A percentile compares a stretch with the other conserved stretches of the same genome.
phyloP scores from a whole-genome alignment of 129 eudicot genomes.

The Pseudognaphalium luteoalbum region DNA sequence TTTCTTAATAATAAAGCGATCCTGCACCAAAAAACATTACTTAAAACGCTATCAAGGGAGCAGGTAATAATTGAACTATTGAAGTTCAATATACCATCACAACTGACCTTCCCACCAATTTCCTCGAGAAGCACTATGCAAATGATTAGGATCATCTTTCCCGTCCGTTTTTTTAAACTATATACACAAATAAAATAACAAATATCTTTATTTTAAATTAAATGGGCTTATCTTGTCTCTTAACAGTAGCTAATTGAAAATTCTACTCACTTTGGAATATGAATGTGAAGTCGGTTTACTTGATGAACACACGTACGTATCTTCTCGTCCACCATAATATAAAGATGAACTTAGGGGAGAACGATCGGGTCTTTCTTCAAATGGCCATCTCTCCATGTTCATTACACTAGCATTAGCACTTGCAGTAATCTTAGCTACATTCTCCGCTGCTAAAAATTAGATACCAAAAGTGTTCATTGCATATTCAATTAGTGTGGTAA shows the following conservation, averaged over 20 bases:
- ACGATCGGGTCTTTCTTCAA: constrained; percentile 48
- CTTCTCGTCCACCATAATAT: constrained; percentile 69
- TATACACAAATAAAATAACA: constrained; percentile 4
- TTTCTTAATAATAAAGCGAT: constrained; percentile 58
- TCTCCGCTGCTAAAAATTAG: constrained; percentile 33
- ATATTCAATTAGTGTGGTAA: constrained; percentile 3
- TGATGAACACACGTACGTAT: constrained; percentile 59
- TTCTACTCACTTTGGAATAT: constrained; percentile 35
- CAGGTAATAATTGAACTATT: not conserved
- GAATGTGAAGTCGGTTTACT: constrained; percentile 35
- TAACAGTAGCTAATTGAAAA: not conserved
- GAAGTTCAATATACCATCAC: not conserved
- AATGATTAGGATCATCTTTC: constrained; percentile 44
- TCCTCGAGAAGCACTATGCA: constrained; percentile 53
- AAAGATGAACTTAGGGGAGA: constrained; percentile 63
- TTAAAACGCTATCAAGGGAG: not conserved
- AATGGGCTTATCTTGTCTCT: constrained; percentile 6
- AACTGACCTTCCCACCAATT: constrained; percentile 73
- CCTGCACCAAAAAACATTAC: constrained; percentile 39
- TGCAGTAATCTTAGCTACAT: constrained; percentile 32
- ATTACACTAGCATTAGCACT: constrained; percentile 31
- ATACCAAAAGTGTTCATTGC: not conserved
- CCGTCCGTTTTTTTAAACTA: constrained; percentile 55
- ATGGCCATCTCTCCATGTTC: constrained; percentile 48
- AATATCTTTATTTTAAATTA: not conserved